These are phyloP conservation scores for Aspergillus campestris DNA, from an alignment of 495 filamentous ascomycete species.

Conservation along the genomic window DNA sequence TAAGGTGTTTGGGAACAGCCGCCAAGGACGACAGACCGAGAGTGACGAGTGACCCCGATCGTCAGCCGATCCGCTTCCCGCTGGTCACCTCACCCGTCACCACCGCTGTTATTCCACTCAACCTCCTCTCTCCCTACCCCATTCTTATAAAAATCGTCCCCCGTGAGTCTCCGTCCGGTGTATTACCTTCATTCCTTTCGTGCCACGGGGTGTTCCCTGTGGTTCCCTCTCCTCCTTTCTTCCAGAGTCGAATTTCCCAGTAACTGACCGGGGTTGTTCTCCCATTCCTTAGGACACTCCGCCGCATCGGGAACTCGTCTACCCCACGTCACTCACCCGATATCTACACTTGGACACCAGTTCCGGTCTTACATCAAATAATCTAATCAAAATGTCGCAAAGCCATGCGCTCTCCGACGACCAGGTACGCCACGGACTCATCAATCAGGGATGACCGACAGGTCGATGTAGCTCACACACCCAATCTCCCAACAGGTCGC, in stretches of 20 bases:
- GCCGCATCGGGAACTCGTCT: slow-evolving; percentile 12
- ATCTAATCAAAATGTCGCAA: slow-evolving; percentile 69
- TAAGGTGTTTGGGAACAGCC: too few relatives aligned
- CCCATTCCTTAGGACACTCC: neutral
- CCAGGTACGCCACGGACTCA: slow-evolving; percentile 55
- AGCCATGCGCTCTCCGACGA: slow-evolving; percentile 92
- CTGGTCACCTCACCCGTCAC: slow-evolving; percentile 2
- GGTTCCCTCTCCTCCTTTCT: too few relatives aligned
- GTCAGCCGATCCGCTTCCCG: slow-evolving; percentile 11
- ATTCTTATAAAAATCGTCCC: too few relatives aligned
- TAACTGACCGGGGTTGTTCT: too few relatives aligned
- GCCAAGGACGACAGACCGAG: neutral
- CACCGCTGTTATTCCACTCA: neutral
- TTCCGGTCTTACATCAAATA: slow-evolving; percentile 13
- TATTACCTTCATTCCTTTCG: too few relatives aligned
- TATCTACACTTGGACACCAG: slow-evolving; percentile 19
- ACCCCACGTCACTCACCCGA: slow-evolving; percentile 9
- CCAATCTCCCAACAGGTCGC: slow-evolving; percentile 54
- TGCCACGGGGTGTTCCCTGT: too few relatives aligned
- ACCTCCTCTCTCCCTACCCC: neutral
- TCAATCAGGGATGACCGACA: slow-evolving; percentile 6
- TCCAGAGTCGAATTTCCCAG: too few relatives aligned
- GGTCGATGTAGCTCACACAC: neutral
- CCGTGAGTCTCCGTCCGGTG: too few relatives aligned
- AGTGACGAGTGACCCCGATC: slow-evolving; percentile 8